Evolutionary conservation across 306 rosid species (phyloP), one percentile per base, ranked within the genome.

Genomic region (Geum urbanum): DNA sequence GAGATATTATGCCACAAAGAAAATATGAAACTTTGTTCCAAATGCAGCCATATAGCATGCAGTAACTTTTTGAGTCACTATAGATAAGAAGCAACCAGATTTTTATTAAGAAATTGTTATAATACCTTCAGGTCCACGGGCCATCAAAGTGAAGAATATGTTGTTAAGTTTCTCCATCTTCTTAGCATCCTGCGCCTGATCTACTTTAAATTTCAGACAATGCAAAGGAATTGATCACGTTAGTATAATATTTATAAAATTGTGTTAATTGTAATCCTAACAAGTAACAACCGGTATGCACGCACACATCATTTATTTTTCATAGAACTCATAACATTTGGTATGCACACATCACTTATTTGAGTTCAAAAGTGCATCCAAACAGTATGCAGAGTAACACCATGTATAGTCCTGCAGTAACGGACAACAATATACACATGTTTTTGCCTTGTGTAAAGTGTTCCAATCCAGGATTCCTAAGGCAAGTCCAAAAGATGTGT

Each of bases 181-280:
- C 84, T 84, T 89, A 37, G 89, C 96, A 45, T 94, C 97, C 75
- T 91, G 99, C n/a, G 95, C 86, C 77, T 91, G 99, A 67, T 91
- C 96, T 24, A 96, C 91, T 87, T 94, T 91, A 75, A 81, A 91
- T 82, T 94, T 91, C 79, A 91, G 88, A 84, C 96, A 91, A 92
- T 94, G 82, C 72, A 18, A 85, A 53, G 63, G 46, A 67, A 80
- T 71, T 72, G 51, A 74, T 71, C 16, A 45, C 56, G 71, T 55
- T 16, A 81, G 73, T 74, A 73, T 32, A 1, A 2, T 32, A 32
- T 32, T 32, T 32, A 32, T 1, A 32, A 32, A 32, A 32, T 32
- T 32, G 37, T 32, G 3, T 3, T 32, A 2, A 32, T 32, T 32
- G 37, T 32, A 32, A 32, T 32, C 37, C 4, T 32, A 32, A 32